phyloP scores from a whole-genome alignment of 176 grass and related monocot species.

The Avena insularis region DNA sequence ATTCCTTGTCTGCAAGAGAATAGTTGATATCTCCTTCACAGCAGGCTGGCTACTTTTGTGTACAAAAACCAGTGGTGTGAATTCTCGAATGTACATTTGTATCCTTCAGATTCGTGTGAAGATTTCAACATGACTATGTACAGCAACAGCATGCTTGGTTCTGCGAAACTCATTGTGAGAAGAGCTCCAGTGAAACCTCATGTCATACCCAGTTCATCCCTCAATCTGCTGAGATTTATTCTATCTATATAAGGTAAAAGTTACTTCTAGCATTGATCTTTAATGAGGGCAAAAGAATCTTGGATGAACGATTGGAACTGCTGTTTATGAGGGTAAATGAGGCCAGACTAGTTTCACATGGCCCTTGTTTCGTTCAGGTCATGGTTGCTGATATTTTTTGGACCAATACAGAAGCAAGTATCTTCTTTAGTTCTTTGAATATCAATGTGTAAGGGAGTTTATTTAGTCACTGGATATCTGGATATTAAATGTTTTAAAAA shows the following conservation, averaged over 20 bases:
- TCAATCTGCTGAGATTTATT: neutral
- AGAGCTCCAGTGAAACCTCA: neutral
- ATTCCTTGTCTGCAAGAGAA: neutral
- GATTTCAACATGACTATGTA: neutral
- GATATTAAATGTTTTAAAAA: neutral
- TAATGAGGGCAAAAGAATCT: neutral
- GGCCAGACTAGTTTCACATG: neutral
- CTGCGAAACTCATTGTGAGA: too few species aligned
- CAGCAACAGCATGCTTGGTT: neutral
- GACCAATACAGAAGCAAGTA: too few species aligned
- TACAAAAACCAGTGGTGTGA: too few species aligned
- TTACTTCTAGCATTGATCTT: constrained; percentile 17
- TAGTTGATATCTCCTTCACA: too few species aligned
- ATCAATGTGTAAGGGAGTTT: neutral
- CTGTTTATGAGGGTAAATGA: neutral
- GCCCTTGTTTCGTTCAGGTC: neutral
- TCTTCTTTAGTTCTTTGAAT: neutral
- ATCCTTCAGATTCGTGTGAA: neutral
- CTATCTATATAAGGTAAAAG: constrained; percentile 18
- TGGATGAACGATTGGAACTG: neutral
- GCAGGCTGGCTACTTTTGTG: too few species aligned
- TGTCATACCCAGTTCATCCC: neutral
- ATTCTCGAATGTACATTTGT: too few species aligned
- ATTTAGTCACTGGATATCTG: neutral
- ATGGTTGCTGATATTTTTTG: neutral